These are phyloP conservation scores for Glonium stellatum DNA, from an alignment of 495 filamentous ascomycete species.

Conservation along the genomic window DNA sequence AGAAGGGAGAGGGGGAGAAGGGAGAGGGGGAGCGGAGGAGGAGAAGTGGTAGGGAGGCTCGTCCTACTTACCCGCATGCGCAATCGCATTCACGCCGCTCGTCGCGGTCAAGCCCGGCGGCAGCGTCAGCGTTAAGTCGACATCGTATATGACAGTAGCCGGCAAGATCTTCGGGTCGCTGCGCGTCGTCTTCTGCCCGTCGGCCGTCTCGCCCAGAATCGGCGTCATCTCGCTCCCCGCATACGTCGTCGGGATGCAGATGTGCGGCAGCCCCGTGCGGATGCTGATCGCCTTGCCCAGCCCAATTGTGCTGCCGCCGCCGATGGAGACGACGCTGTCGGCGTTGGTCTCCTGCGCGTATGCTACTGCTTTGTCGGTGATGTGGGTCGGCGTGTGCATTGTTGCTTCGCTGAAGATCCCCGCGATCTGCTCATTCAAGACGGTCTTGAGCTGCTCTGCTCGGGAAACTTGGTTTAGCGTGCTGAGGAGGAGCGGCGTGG, in stretches of 20 bases:
- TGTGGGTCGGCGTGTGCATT: constrained; percentile 60
- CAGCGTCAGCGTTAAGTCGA: constrained; percentile 60
- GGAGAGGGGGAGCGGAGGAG: too few species aligned
- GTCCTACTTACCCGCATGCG: constrained; percentile 49
- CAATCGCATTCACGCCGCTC: constrained; percentile 64
- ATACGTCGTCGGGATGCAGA: constrained; percentile 65
- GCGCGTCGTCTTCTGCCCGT: constrained; percentile 58
- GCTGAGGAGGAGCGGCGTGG: constrained; percentile 52
- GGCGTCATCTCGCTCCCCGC: constrained; percentile 65
- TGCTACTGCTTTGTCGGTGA: constrained; percentile 55
- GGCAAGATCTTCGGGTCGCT: constrained; percentile 59
- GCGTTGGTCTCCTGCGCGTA: constrained; percentile 45
- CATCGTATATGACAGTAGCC: constrained; percentile 62
- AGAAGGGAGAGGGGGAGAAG: background rate
- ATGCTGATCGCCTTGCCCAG: constrained; percentile 62
- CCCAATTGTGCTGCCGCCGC: constrained; percentile 56
- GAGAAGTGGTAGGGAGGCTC: too few species aligned
- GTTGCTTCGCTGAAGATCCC: constrained; percentile 57
- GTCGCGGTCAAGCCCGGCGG: constrained; percentile 53
- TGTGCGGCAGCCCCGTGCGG: constrained; percentile 55
- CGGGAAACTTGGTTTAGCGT: constrained; percentile 51
- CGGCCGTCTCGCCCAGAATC: constrained; percentile 59
- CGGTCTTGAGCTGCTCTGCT: constrained; percentile 43
- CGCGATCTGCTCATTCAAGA: constrained; percentile 47
- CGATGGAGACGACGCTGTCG: constrained; percentile 42